Evolutionary conservation across 768 basidiomycete genomes (phyloP), one percentile per base, ranked within the genome.

Genomic region (Podaxis pistillaris): DNA sequence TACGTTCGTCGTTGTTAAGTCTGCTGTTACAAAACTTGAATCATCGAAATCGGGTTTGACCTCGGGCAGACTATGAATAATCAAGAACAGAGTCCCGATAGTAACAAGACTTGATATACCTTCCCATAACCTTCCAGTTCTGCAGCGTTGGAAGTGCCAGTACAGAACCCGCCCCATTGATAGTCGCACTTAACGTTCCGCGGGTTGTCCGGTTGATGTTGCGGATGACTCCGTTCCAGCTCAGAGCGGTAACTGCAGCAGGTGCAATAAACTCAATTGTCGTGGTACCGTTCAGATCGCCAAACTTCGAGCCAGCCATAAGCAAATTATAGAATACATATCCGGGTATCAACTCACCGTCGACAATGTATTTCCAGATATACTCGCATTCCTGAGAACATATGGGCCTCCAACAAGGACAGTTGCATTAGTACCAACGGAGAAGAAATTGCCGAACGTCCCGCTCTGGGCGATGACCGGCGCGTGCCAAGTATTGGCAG

Each of bases 401-500:
- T 88, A 84, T 0, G 87, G 87, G 0, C 87, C 87, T n/a, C 84
- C 83, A 26, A 89, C 79, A 0, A 94, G 76, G 24, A 90, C 78
- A 11, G 88, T 84, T 2, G 79, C 69, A 67, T 93, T 92, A 26
- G 88, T 86, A 26, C 91, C 91, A 54, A 91, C 75, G 56, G 84
- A 80, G 86, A 88, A 93, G 78, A 79, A 93, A 66, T 83, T 85
- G 46, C 76, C 75, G 60, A 88, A 79, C 13, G 80, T 75, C 28
- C 79, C 74, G 2, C 70, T 72, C 7, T 71, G 65, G 4, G 86
- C 73, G 51, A 93, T 78, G 24, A 83, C 79, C 0, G 93, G 93
- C 5, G 87, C 79, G 85, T 89, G 94, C 77, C 92, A 91, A 0
- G 86, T 88, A 36, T 80, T 82, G 2, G 88, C 87, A 0, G 88